Percentiles rank a stretch among this genome's conserved stretches.
Conservation (phyloP, 192 early-diverging fungal species). For the Backusella luteola region DNA sequence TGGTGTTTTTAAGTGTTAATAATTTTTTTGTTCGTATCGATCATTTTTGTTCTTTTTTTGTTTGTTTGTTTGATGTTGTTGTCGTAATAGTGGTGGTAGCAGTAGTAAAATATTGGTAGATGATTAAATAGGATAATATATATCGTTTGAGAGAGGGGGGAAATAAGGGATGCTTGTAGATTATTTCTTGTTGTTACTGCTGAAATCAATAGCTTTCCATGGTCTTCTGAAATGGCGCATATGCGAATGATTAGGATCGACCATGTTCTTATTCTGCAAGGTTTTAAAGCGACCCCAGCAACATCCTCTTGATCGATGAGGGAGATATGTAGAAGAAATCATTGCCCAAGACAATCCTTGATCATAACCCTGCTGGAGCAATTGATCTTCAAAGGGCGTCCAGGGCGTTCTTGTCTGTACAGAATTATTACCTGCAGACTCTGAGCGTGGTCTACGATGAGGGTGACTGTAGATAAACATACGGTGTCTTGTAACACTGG, state of each 20-base stretch:
- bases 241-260: conserved; percentile 16
- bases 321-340: conserved; percentile 30
- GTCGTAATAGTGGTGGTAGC: neutral
- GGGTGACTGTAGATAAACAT: conserved; percentile 17
- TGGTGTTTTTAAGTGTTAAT: neutral
- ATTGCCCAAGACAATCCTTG: conserved; percentile 33
- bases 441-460: conserved; percentile 4
- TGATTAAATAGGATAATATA: neutral
- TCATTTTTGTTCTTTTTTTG: neutral
- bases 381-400: conserved; percentile 25
- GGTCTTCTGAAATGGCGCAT: conserved; percentile 18
- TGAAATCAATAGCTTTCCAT: conserved; percentile 13
- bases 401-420: conserved; percentile 27
- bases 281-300: conserved; percentile 31
- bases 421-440: neutral
- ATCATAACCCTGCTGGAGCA: conserved; percentile 27
- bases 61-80: neutral
- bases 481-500: conserved; percentile 8
- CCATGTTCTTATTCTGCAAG: conserved; percentile 20
- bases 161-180: neutral
- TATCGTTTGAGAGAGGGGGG: neutral
- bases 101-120: neutral
- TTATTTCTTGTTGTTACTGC: neutral
- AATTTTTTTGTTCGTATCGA: neutral
- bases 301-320: conserved; percentile 28